Percentiles rank a stretch among this genome's conserved stretches.
These are phyloP conservation scores for Sporothrix variecibatus DNA, from an alignment of 2,329 filamentous ascomycete genomes.

Conservation along the genomic window DNA sequence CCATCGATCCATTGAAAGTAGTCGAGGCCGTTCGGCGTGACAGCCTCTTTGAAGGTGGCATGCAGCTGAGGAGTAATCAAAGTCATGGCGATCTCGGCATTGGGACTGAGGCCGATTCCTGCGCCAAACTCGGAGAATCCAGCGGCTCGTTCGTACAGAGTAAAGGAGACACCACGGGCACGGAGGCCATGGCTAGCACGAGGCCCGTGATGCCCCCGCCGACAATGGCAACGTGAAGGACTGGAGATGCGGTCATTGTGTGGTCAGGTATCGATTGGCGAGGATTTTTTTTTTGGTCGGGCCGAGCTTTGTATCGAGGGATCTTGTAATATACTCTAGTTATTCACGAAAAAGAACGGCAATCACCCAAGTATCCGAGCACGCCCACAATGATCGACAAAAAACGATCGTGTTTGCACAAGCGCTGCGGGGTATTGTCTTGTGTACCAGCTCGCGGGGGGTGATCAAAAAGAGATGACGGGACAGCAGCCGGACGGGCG, in stretches of 20 bases:
- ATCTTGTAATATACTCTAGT: not conserved
- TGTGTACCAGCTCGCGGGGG: not conserved
- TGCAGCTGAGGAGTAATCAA: conserved; percentile 43
- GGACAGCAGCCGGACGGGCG: conserved; percentile 8
- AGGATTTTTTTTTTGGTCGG: too few relatives aligned
- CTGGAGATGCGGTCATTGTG: not conserved
- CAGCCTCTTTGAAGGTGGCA: conserved; percentile 42
- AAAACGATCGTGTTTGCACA: not conserved
- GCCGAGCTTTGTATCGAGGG: too few relatives aligned
- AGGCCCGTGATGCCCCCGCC: conserved; percentile 56
- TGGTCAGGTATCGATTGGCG: too few relatives aligned
- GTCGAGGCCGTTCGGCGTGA: conserved; percentile 44
- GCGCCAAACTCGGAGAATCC: conserved; percentile 51
- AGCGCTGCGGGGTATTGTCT: not conserved
- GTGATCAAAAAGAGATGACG: not conserved
- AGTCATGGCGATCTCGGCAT: conserved; percentile 50
- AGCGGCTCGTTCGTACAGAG: conserved; percentile 49
- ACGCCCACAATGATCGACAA: not conserved
- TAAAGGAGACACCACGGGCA: conserved; percentile 45
- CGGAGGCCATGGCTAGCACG: conserved; percentile 49
- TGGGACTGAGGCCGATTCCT: conserved; percentile 55
- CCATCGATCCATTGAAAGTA: conserved; percentile 50
- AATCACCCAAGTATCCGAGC: not conserved
- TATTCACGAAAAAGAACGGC: not conserved
- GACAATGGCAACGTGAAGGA: conserved; percentile 47